phyloP scores from a whole-genome alignment of 1,139 yeast genomes.

The Scheffersomyces lignicola region DNA sequence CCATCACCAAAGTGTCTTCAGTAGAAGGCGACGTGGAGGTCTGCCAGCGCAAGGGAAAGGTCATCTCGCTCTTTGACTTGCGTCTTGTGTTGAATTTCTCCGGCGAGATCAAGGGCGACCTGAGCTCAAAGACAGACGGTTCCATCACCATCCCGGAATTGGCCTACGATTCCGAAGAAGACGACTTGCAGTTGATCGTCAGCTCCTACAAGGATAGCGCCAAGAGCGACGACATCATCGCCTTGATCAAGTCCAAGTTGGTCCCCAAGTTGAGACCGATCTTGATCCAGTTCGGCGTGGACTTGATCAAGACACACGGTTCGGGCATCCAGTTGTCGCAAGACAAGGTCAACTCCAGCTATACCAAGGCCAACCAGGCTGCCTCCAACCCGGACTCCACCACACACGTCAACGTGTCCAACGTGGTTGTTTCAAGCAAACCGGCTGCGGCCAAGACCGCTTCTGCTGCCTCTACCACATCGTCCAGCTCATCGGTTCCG shows the following conservation, averaged over 20 bases:
- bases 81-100: conserved; percentile 60
- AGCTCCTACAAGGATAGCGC: conserved; percentile 63
- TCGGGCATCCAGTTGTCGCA: conserved; percentile 78
- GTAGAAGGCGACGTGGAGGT: conserved; percentile 97
- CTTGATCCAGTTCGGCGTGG: conserved; percentile 70
- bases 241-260: conserved; percentile 57
- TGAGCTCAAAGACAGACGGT: conserved; percentile 52
- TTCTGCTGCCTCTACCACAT: conserved; percentile 11
- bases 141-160: conserved; percentile 84
- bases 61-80: conserved; percentile 86
- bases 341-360: conserved; percentile 64
- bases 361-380: conserved; percentile 65
- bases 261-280: conserved; percentile 67
- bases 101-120: conserved; percentile 43
- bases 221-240: conserved; percentile 51
- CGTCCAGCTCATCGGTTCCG: conserved; percentile 36
- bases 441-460: conserved; percentile 14
- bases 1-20: conserved; percentile 57
- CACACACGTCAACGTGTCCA: conserved; percentile 2
- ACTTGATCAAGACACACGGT: conserved; percentile 74
- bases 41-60: conserved; percentile 94
- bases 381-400: conserved; percentile 12
- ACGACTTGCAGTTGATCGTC: conserved; percentile 82
- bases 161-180: conserved; percentile 87
- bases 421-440: conserved; percentile 3